Conservation (phyloP, 768 basidiomycete genomes). For the Podaxis sp. region DNA sequence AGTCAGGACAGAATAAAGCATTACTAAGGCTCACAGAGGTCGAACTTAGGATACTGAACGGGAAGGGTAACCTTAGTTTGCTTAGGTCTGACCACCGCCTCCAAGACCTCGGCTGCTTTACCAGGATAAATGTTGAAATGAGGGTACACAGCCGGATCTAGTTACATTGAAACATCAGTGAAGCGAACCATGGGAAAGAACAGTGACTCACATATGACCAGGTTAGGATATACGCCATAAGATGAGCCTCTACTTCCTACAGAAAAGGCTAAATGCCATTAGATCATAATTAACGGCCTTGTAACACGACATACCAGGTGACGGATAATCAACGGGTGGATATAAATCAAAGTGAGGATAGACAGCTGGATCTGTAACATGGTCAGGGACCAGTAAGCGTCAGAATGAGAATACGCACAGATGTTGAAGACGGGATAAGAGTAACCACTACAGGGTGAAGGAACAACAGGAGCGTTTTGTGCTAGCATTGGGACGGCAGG, state of each 20-base stretch:
- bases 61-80: not conserved
- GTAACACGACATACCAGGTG: not conserved
- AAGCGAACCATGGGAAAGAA: not conserved
- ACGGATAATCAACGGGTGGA: slow-evolving; percentile 13
- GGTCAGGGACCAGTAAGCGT: not conserved
- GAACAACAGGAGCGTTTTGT: slow-evolving; percentile 2
- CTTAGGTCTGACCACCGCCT: not conserved
- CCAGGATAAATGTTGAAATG: slow-evolving; percentile 22
- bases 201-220: slow-evolving; percentile 10
- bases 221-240: slow-evolving; percentile 1
- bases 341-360: slow-evolving; percentile 36
- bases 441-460: slow-evolving; percentile 14
- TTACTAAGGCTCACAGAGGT: slow-evolving; percentile 27
- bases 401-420: slow-evolving; percentile 10
- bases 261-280: not conserved
- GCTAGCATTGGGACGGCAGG: not conserved
- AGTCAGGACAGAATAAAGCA: not conserved
- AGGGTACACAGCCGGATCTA: slow-evolving; percentile 38
- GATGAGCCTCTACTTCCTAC: not conserved
- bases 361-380: slow-evolving; percentile 16
- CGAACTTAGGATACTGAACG: slow-evolving; percentile 32
- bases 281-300: not conserved
- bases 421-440: not conserved
- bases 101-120: not conserved
- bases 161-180: slow-evolving; percentile 1